Evolutionary conservation across 83 land plant genomes (phyloP).

Genomic region (Picea abies): DNA sequence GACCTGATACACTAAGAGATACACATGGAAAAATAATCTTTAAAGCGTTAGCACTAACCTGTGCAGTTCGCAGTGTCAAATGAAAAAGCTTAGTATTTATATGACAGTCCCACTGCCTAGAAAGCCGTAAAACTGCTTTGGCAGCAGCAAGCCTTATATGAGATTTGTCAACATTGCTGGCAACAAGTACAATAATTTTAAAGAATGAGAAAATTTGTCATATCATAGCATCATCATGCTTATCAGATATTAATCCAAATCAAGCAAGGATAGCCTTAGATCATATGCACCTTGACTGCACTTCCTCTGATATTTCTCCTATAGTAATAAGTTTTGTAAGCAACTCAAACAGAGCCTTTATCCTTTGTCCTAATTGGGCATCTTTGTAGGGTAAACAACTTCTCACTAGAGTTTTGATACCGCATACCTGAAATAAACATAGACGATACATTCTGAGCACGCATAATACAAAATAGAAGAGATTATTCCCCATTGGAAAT

Average conservation of each 20-base stretch:
- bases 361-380: conserved; percentile 57
- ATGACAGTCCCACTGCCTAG: conserved; percentile 64
- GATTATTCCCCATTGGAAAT: neutral
- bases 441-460: neutral
- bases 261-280: neutral
- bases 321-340: conserved; percentile 42
- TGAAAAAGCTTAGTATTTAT: conserved; percentile 57
- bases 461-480: neutral
- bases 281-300: conserved; percentile 57
- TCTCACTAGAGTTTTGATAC: conserved; percentile 66
- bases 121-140: conserved; percentile 66
- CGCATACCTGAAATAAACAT: conserved; percentile 49
- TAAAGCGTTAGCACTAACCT: conserved; percentile 36
- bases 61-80: conserved; percentile 50
- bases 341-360: conserved; percentile 48
- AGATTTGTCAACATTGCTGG: conserved; percentile 69
- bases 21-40: neutral
- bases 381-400: conserved; percentile 79
- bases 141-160: conserved; percentile 79
- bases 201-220: neutral
- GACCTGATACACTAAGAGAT: too few relatives aligned
- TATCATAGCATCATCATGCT: neutral
- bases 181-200: conserved; percentile 15
- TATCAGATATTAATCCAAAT: neutral
- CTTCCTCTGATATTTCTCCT: conserved; percentile 64